Conservation (phyloP, 345 rosid genomes). For the Microcos paniculata region DNA sequence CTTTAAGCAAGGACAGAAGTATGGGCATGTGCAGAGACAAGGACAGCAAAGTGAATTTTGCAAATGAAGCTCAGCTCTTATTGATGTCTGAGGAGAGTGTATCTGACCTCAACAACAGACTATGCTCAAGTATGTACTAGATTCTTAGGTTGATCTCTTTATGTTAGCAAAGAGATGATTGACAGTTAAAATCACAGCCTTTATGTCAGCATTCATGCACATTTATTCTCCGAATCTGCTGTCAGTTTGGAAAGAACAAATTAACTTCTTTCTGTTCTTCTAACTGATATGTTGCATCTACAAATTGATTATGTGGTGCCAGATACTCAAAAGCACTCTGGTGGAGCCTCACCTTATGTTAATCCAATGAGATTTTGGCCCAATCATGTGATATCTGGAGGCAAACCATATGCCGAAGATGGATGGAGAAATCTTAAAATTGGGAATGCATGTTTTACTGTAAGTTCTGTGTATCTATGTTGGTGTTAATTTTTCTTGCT, state of each 20-base stretch:
- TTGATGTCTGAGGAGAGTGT: constrained; percentile 83
- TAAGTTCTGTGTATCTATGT: constrained; percentile 34
- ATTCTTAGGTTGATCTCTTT: background rate
- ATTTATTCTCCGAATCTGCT: background rate
- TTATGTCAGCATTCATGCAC: background rate
- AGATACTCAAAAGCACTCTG: constrained; percentile 19
- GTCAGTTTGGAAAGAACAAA: background rate
- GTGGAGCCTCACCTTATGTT: constrained; percentile 32
- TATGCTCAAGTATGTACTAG: constrained; percentile 45
- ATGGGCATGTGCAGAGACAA: constrained; percentile 59
- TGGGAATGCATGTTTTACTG: constrained; percentile 56
- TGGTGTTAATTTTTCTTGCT: background rate
- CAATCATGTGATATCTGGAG: constrained; percentile 76
- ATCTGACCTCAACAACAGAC: constrained; percentile 64
- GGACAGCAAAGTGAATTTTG: constrained; percentile 60
- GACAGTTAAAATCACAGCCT: background rate
- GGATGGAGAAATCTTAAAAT: constrained; percentile 67
- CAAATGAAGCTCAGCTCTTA: constrained; percentile 91
- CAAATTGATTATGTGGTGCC: background rate
- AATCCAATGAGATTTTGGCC: no score
- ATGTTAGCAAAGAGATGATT: background rate
- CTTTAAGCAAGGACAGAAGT: constrained; percentile 39
- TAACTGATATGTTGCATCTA: background rate
- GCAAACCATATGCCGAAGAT: constrained; percentile 84
- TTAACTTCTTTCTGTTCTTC: background rate